These are phyloP conservation scores for Aristolochia californica DNA, from an alignment of 164 flowering plant species.

Conservation along the genomic window DNA sequence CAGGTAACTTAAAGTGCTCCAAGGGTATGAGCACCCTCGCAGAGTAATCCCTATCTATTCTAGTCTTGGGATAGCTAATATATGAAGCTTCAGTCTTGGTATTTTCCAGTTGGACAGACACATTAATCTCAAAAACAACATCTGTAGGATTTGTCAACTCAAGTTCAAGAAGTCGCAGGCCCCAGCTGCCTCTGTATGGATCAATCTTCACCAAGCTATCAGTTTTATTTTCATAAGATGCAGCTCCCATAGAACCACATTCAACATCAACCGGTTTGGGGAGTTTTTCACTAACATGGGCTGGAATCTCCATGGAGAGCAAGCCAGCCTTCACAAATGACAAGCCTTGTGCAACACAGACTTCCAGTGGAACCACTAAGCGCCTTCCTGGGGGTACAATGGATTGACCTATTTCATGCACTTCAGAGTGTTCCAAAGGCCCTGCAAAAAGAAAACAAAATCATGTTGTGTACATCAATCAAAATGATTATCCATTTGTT, in stretches of 20 bases:
- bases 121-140: slow-evolving; percentile 78
- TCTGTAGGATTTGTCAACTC: slow-evolving; percentile 97
- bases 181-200: slow-evolving; percentile 98
- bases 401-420: slow-evolving; percentile 24
- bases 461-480: background rate
- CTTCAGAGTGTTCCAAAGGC: slow-evolving; percentile 31
- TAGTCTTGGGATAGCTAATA: slow-evolving; percentile 70
- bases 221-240: slow-evolving; percentile 23
- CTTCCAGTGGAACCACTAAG: slow-evolving; percentile 72
- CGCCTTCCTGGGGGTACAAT: slow-evolving; percentile 80
- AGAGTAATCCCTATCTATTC: slow-evolving; percentile 89
- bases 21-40: slow-evolving; percentile 91
- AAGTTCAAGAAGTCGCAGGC: slow-evolving; percentile 90
- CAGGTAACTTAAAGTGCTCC: slow-evolving; percentile 89
- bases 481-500: too few relatives aligned
- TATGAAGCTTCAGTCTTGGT: slow-evolving; percentile 34
- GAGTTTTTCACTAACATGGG: slow-evolving; percentile 60
- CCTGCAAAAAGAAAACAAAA: slow-evolving; percentile 32
- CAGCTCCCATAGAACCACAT: slow-evolving; percentile 15
- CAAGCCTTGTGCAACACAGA: slow-evolving; percentile 88
- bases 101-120: slow-evolving; percentile 66
- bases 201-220: slow-evolving; percentile 77
- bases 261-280: slow-evolving; percentile 30
- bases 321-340: slow-evolving; percentile 89
- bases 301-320: slow-evolving; percentile 98